These are phyloP conservation scores for Nicotiana noctiflora DNA, from an alignment of 257 asterid species.

Conservation along the genomic window DNA sequence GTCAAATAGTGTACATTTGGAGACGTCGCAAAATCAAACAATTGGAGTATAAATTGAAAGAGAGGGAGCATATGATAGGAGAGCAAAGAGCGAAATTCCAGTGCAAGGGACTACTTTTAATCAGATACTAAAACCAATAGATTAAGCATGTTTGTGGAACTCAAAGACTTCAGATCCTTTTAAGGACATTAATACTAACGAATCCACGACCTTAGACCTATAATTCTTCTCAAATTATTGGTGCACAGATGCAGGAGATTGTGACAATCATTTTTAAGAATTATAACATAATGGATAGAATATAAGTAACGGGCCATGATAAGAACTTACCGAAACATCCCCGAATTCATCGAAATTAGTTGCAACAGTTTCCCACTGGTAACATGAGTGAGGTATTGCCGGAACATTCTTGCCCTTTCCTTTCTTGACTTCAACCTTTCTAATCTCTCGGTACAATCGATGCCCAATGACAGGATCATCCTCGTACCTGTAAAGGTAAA, in stretches of 20 bases:
- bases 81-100: background rate
- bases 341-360: slow-evolving; percentile 85
- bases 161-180: too few species aligned
- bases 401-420: slow-evolving; percentile 75
- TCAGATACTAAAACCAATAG: too few species aligned
- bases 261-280: background rate
- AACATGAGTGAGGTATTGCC: slow-evolving; percentile 71
- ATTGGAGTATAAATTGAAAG: too few species aligned
- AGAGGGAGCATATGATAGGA: background rate
- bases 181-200: too few species aligned
- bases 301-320: slow-evolving; percentile 2
- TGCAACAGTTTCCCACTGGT: slow-evolving; percentile 94
- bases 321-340: slow-evolving; percentile 74
- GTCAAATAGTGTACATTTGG: background rate
- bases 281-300: background rate
- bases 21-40: background rate
- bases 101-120: background rate
- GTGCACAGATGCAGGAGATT: too few species aligned
- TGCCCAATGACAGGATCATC: slow-evolving; percentile 85
- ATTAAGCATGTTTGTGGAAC: too few species aligned
- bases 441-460: slow-evolving; percentile 79
- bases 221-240: too few species aligned
- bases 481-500: slow-evolving; percentile 60
- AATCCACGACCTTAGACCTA: too few species aligned
- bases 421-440: slow-evolving; percentile 82